Conservation (phyloP, 768 basidiomycete genomes). For the Tulasnella sp. region DNA sequence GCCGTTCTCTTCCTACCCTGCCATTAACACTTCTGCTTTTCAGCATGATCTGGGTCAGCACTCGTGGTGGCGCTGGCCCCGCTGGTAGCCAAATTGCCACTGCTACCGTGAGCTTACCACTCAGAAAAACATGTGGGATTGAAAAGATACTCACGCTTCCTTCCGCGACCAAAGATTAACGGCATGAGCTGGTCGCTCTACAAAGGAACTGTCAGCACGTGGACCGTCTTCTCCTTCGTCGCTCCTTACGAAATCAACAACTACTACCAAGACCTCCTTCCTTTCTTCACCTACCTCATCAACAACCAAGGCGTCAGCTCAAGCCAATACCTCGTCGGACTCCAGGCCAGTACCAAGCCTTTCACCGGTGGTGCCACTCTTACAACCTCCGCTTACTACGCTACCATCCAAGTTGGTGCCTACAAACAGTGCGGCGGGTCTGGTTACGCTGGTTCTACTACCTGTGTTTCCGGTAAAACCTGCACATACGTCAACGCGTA, state of each 20-base stretch:
- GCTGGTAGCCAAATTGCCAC: slow-evolving; percentile 14
- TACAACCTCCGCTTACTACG: background rate
- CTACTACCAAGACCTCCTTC: slow-evolving; percentile 15
- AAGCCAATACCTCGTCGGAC: slow-evolving; percentile 55
- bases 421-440: background rate
- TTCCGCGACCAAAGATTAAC: background rate
- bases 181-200: background rate
- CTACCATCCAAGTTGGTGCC: background rate
- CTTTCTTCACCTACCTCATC: slow-evolving; percentile 47
- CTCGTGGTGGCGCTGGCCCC: slow-evolving; percentile 7
- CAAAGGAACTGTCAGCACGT: background rate
- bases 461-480: background rate
- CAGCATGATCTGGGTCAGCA: slow-evolving; percentile 18
- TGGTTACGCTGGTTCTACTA: slow-evolving; percentile 6
- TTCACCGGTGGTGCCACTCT: background rate
- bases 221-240: slow-evolving; percentile 17
- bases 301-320: slow-evolving; percentile 43
- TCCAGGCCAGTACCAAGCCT: slow-evolving; percentile 61
- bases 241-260: slow-evolving; percentile 2
- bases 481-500: slow-evolving; percentile 11
- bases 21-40: background rate
- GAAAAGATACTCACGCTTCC: background rate
- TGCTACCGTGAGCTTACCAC: slow-evolving; percentile 1
- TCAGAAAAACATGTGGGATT: background rate
- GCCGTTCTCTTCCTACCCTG: no score